Evolutionary conservation across 768 basidiomycete species (phyloP).

Genomic region (Lactarius hatsudake): DNA sequence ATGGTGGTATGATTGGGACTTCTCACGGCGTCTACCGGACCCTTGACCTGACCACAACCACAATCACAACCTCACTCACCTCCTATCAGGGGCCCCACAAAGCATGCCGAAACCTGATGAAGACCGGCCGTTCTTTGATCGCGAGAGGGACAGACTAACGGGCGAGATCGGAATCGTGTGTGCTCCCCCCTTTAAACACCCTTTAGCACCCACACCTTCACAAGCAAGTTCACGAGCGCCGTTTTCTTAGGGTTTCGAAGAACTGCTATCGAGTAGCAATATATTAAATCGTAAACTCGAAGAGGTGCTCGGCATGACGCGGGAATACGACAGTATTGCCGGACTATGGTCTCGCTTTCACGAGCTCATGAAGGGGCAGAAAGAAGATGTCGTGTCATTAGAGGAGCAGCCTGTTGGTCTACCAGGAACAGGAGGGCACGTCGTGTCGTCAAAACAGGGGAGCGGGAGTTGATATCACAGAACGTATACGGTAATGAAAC

Average conservation of each 20-base stretch:
- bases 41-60: not conserved
- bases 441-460: slow-evolving; percentile 40
- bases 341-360: slow-evolving; percentile 81
- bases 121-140: slow-evolving; percentile 64
- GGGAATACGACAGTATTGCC: slow-evolving; percentile 88
- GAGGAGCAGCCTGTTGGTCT: slow-evolving; percentile 38
- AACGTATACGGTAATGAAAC: slow-evolving; percentile 23
- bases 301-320: slow-evolving; percentile 89
- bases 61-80: not conserved
- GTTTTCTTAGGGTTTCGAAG: slow-evolving; percentile 74
- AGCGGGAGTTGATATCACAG: slow-evolving; percentile 28
- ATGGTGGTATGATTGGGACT: slow-evolving; percentile 9
- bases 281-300: slow-evolving; percentile 87
- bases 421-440: slow-evolving; percentile 73
- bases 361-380: slow-evolving; percentile 58
- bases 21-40: not conserved
- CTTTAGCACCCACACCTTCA: not conserved
- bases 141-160: slow-evolving; percentile 72
- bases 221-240: not conserved
- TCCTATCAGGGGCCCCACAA: not conserved
- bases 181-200: not conserved
- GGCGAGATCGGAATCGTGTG: slow-evolving; percentile 71
- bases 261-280: slow-evolving; percentile 80
- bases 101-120: slow-evolving; percentile 32
- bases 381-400: slow-evolving; percentile 31